Percentiles rank a stretch among this genome's conserved stretches.
Conservation (phyloP, 805 yeast species). For the Nematodospora valgi region DNA sequence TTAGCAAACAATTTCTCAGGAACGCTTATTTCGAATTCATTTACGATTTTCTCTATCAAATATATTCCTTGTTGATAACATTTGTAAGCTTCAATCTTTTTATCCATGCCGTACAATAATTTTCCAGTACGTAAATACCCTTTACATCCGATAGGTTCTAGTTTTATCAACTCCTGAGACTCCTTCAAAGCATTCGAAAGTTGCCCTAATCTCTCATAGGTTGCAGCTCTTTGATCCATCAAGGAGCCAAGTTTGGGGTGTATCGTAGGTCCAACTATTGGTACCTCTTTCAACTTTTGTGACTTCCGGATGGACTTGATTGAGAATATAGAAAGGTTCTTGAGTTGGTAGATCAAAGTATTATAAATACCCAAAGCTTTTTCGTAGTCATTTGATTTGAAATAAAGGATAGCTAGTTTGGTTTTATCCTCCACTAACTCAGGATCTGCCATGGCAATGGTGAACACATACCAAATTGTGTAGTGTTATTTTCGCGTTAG, state of each 20-base stretch:
- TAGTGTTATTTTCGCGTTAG: no score
- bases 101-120: conserved; percentile 20
- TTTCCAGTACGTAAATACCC: conserved; percentile 47
- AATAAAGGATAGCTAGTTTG: conserved; percentile 27
- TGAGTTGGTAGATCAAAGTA: conserved; percentile 19
- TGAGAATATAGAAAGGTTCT: conserved; percentile 13
- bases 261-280: conserved; percentile 25
- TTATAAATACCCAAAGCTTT: conserved; percentile 28
- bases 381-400: conserved; percentile 24
- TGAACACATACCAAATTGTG: no score
- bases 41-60: conserved; percentile 28
- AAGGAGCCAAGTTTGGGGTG: conserved; percentile 36
- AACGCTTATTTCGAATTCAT: conserved; percentile 24
- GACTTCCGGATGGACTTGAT: conserved; percentile 16
- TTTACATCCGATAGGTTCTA: conserved; percentile 47
- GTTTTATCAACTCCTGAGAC: conserved; percentile 26
- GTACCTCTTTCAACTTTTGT: conserved; percentile 20
- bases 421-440: conserved; percentile 24
- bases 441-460: no score
- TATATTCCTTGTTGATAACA: conserved; percentile 35
- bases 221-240: conserved; percentile 49
- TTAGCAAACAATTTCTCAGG: conserved; percentile 28
- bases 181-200: conserved; percentile 34
- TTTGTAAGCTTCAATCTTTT: conserved; percentile 33
- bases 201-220: conserved; percentile 39